Evolutionary conservation across 371 early-diverging fungal species (phyloP).

Genomic region (Syncephalastrum sp.): DNA sequence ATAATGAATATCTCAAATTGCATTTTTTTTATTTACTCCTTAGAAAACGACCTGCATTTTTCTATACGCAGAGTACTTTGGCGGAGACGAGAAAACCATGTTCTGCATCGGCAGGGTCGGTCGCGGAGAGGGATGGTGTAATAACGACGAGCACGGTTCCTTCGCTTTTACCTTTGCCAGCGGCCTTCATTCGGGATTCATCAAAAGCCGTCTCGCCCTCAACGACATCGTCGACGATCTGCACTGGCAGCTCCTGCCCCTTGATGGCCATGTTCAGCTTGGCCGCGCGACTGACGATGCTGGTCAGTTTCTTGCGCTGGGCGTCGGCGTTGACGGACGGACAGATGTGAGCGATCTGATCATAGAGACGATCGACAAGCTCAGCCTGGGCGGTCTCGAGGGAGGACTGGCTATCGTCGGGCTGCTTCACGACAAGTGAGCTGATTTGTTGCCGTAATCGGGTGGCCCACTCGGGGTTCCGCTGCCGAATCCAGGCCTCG

Average conservation of each 20-base stretch:
- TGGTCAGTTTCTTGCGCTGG: conserved; percentile 33
- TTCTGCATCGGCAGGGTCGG: conserved; percentile 14
- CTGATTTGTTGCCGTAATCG: conserved; percentile 39
- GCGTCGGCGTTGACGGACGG: conserved; percentile 18
- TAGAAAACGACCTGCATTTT: background rate
- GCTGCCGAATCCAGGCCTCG: conserved; percentile 26
- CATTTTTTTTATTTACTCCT: background rate
- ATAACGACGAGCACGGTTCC: conserved; percentile 17
- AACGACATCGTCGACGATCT: background rate
- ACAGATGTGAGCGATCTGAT: conserved; percentile 10
- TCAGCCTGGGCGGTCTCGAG: conserved; percentile 13
- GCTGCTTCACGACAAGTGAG: conserved; percentile 27
- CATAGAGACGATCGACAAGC: conserved; percentile 15
- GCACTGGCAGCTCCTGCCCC: conserved; percentile 24
- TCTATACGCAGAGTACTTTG: conserved; percentile 15
- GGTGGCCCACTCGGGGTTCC: conserved; percentile 33
- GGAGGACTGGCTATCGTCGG: conserved; percentile 10
- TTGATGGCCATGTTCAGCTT: conserved; percentile 29
- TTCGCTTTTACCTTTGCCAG: conserved; percentile 19
- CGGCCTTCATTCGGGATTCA: conserved; percentile 15
- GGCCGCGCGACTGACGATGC: conserved; percentile 20
- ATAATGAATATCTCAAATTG: background rate
- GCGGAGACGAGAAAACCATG: conserved; percentile 22
- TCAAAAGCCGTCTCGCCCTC: conserved; percentile 17
- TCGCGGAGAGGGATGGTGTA: conserved; percentile 16